A percentile compares a stretch with the other conserved stretches of the same genome.
Conservation (phyloP, 768 basidiomycete species). For the Serendipita sp. region DNA sequence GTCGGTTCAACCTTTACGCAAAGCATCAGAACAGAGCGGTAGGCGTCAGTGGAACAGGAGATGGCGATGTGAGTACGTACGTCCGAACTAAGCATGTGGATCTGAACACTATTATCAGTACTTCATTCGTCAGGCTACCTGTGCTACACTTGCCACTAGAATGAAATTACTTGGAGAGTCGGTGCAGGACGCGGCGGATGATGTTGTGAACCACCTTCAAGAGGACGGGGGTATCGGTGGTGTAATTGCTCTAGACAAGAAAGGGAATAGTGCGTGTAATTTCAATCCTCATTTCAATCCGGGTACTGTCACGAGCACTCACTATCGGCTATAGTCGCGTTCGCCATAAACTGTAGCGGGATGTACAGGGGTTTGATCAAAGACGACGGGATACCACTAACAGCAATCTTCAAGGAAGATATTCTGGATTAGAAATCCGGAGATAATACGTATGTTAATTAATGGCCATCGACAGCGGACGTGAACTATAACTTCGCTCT, state of each 20-base stretch:
- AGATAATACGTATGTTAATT: not conserved
- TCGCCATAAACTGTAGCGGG: conserved; percentile 59
- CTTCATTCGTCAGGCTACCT: conserved; percentile 57
- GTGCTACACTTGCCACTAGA: conserved; percentile 47
- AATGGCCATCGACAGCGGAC: no score
- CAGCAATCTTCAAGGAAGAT: conserved; percentile 67
- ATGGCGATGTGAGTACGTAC: conserved; percentile 50
- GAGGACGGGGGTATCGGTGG: conserved; percentile 53
- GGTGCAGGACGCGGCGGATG: conserved; percentile 35
- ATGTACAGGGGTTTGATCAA: conserved; percentile 72
- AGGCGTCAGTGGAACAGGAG: conserved; percentile 72
- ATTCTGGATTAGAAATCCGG: conserved; percentile 14
- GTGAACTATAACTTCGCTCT: not conserved
- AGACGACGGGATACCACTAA: conserved; percentile 51
- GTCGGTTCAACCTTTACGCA: conserved; percentile 23
- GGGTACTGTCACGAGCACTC: not conserved
- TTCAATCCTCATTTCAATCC: no score
- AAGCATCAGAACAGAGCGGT: conserved; percentile 29
- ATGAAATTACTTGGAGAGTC: conserved; percentile 46
- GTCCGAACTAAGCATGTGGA: not conserved
- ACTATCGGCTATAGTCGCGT: conserved; percentile 34
- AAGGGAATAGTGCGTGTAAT: conserved; percentile 42
- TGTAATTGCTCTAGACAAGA: conserved; percentile 51
- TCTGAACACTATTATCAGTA: conserved; percentile 29
- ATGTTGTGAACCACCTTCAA: conserved; percentile 42